These are phyloP conservation scores for Pyracantha coccinea DNA, from an alignment of 331 rosid genomes.

Conservation along the genomic window DNA sequence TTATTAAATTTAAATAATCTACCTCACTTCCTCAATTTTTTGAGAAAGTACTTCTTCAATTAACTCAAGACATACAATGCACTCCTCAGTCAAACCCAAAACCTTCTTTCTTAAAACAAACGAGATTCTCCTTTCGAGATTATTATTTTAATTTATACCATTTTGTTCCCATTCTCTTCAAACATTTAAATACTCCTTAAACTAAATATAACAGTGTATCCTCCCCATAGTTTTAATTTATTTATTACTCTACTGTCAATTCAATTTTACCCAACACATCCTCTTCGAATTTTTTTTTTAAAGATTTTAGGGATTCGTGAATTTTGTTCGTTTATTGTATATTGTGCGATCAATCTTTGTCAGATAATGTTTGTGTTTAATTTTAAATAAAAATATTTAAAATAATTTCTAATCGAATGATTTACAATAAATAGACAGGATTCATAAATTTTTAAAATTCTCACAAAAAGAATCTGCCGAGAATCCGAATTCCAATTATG, in stretches of 20 bases:
- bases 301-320: no score
- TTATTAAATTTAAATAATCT: background rate
- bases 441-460: no score
- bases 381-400: no score
- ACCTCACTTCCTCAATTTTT: background rate
- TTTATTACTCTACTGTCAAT: no score
- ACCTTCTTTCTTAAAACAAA: background rate
- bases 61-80: background rate
- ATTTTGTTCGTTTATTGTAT: accelerated
- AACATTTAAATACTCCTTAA: background rate
- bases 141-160: no score
- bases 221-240: background rate
- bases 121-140: background rate
- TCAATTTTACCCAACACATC: no score
- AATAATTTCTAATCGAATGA: no score
- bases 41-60: no score
- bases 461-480: no score
- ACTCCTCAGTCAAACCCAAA: constrained; percentile 33
- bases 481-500: background rate
- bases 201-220: background rate
- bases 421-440: no score
- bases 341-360: accelerated
- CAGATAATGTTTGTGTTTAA: accelerated
- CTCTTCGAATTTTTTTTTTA: no score
- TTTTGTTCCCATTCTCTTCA: no score